Conservation (phyloP, 1,284 basidiomycete species). For the Cryptococcus hybrid region DNA sequence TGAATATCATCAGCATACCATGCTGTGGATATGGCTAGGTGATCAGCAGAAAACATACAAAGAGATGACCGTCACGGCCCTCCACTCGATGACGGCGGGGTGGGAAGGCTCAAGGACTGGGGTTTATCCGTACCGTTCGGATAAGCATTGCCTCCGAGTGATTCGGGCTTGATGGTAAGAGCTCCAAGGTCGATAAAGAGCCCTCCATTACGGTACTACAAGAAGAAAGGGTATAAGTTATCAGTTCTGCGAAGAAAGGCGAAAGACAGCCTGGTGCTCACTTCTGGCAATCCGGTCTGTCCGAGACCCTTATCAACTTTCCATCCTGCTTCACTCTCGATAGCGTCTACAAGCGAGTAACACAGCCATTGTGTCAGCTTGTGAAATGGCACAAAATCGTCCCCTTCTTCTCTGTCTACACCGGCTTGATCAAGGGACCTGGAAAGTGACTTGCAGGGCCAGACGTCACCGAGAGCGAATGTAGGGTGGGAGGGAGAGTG, state of each 20-base stretch:
- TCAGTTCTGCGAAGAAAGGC: not conserved
- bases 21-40: not conserved
- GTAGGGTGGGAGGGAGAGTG: conserved; percentile 56
- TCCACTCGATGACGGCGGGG: conserved; percentile 92
- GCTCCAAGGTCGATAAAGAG: conserved; percentile 82
- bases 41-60: conserved; percentile 60
- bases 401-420: conserved; percentile 53
- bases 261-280: conserved; percentile 12
- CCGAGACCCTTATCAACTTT: conserved; percentile 61
- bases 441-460: conserved; percentile 68
- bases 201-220: conserved; percentile 87
- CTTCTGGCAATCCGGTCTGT: conserved; percentile 48
- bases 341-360: conserved; percentile 80
- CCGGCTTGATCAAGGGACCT: conserved; percentile 18
- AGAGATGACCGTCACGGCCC: conserved; percentile 88
- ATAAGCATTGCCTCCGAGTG: conserved; percentile 38
- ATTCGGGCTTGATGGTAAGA: conserved; percentile 57
- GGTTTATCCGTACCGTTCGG: conserved; percentile 41
- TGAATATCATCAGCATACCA: conserved; percentile 39
- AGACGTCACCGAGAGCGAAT: conserved; percentile 80
- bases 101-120: conserved; percentile 66
- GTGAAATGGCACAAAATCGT: conserved; percentile 86
- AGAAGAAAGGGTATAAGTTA: conserved; percentile 52
- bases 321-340: conserved; percentile 76
- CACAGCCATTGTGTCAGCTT: conserved; percentile 92